These are phyloP conservation scores for Penicillium sp. DNA, from an alignment of 2,329 filamentous ascomycete genomes.

Conservation along the genomic window DNA sequence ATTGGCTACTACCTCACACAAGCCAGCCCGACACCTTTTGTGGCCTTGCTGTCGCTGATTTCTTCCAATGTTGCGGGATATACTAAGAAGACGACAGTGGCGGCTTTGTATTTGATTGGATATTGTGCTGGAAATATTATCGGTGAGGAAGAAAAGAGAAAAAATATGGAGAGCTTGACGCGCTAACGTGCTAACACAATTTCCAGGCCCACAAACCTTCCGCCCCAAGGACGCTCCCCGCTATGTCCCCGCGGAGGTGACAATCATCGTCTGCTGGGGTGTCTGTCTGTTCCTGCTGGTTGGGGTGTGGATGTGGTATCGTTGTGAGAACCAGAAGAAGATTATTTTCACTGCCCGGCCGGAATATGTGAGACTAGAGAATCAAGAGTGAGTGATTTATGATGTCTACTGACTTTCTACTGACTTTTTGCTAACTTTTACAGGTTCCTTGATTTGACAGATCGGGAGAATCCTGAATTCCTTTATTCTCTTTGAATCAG, in stretches of 20 bases:
- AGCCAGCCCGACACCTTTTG: slow-evolving; percentile 60
- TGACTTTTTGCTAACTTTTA: background rate
- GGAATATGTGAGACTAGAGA: slow-evolving; percentile 60
- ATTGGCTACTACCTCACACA: slow-evolving; percentile 66
- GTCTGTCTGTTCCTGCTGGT: slow-evolving; percentile 53
- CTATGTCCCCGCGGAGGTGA: slow-evolving; percentile 63
- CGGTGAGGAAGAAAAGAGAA: slow-evolving; percentile 32
- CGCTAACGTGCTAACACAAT: background rate
- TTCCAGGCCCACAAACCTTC: slow-evolving; percentile 55
- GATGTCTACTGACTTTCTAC: too few relatives aligned
- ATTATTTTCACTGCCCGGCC: slow-evolving; percentile 50
- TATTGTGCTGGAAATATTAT: slow-evolving; percentile 54
- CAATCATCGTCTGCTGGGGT: slow-evolving; percentile 59
- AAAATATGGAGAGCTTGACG: background rate
- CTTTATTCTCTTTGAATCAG: slow-evolving; percentile 48
- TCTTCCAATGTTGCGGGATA: slow-evolving; percentile 55
- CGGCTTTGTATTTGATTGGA: slow-evolving; percentile 42
- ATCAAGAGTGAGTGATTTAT: slow-evolving; percentile 56
- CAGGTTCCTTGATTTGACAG: slow-evolving; percentile 61
- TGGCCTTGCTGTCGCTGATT: slow-evolving; percentile 62
- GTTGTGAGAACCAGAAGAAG: slow-evolving; percentile 59
- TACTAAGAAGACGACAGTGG: slow-evolving; percentile 48
- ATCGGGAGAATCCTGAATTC: slow-evolving; percentile 64
- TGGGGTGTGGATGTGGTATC: slow-evolving; percentile 64
- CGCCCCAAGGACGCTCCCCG: slow-evolving; percentile 54